phyloP scores from a whole-genome alignment of 345 rosid genomes.

The Sonneratia alba region DNA sequence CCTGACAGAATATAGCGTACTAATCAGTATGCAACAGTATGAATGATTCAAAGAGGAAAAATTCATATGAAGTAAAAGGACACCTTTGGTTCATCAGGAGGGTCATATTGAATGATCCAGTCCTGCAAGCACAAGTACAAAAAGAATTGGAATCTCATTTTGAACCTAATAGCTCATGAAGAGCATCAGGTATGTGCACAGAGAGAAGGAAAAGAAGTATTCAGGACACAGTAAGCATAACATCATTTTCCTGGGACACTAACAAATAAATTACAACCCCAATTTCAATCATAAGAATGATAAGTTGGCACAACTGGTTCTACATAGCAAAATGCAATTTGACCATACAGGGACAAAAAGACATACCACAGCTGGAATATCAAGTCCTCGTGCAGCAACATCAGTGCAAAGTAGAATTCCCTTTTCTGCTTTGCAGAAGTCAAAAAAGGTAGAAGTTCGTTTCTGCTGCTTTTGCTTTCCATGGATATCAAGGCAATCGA shows the following conservation, averaged over 20 bases:
- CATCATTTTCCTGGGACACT: background rate
- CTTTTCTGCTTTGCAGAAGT: conserved; percentile 81
- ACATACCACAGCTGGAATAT: conserved; percentile 87
- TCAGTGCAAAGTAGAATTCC: conserved; percentile 94
- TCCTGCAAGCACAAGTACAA: conserved; percentile 39
- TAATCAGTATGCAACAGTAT: conserved; percentile 1
- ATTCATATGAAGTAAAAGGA: background rate
- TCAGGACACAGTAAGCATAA: background rate
- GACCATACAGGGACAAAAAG: too few relatives aligned
- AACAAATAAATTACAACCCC: background rate
- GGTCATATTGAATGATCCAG: conserved; percentile 98
- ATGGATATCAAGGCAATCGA: conserved; percentile 77
- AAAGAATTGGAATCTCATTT: background rate
- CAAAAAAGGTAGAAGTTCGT: conserved; percentile 86
- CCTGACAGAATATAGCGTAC: conserved; percentile 37
- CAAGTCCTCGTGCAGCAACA: conserved; percentile 99
- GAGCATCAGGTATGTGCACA: background rate
- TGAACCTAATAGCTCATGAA: background rate
- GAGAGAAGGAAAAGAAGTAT: background rate
- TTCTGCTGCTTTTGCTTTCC: conserved; percentile 93
- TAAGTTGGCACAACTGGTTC: background rate
- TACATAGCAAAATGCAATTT: background rate
- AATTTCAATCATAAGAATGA: background rate
- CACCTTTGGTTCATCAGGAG: conserved; percentile 97
- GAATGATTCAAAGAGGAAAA: background rate